Percentiles rank a stretch among this genome's conserved stretches.
phyloP scores from a whole-genome alignment of 1,139 yeast genomes.

The Geotrichum histeridarum region DNA sequence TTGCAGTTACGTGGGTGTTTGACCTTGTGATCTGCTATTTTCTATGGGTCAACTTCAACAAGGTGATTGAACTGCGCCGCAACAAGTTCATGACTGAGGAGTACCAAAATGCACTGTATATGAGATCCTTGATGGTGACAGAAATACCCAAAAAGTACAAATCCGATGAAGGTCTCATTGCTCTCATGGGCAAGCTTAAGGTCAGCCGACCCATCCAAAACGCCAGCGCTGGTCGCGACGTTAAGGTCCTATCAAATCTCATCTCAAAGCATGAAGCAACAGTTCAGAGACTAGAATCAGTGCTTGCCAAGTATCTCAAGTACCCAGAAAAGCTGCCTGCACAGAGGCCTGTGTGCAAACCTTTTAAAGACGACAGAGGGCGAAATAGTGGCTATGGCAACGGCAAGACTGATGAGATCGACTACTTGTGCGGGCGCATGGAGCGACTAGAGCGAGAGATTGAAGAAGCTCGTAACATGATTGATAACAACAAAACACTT shows the following conservation, averaged over 20 bases:
- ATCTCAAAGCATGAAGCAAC: slow-evolving; percentile 30
- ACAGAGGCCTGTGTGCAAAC: slow-evolving; percentile 25
- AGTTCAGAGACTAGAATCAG: slow-evolving; percentile 32
- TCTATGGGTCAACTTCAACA: slow-evolving; percentile 33
- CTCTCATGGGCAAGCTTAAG: slow-evolving; percentile 23
- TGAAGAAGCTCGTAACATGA: slow-evolving; percentile 26
- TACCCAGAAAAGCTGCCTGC: slow-evolving; percentile 29
- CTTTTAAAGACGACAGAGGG: slow-evolving; percentile 25
- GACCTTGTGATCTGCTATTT: slow-evolving; percentile 31
- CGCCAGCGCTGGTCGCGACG: slow-evolving; percentile 36
- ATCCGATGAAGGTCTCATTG: slow-evolving; percentile 31
- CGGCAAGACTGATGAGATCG: slow-evolving; percentile 34
- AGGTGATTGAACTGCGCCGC: slow-evolving; percentile 33
- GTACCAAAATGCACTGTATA: slow-evolving; percentile 32
- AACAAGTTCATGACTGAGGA: slow-evolving; percentile 28
- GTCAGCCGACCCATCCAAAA: slow-evolving; percentile 28
- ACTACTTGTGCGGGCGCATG: slow-evolving; percentile 28
- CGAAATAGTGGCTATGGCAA: slow-evolving; percentile 9
- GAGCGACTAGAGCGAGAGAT: slow-evolving; percentile 32
- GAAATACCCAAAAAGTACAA: slow-evolving; percentile 34
- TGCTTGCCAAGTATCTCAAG: slow-evolving; percentile 35
- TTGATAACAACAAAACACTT: slow-evolving; percentile 24
- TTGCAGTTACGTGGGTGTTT: slow-evolving; percentile 35
- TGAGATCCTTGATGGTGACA: slow-evolving; percentile 37
- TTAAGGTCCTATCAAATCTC: slow-evolving; percentile 31